Evolutionary conservation across 2,329 filamentous ascomycete species (phyloP).

Genomic region (Xylaria sp.): DNA sequence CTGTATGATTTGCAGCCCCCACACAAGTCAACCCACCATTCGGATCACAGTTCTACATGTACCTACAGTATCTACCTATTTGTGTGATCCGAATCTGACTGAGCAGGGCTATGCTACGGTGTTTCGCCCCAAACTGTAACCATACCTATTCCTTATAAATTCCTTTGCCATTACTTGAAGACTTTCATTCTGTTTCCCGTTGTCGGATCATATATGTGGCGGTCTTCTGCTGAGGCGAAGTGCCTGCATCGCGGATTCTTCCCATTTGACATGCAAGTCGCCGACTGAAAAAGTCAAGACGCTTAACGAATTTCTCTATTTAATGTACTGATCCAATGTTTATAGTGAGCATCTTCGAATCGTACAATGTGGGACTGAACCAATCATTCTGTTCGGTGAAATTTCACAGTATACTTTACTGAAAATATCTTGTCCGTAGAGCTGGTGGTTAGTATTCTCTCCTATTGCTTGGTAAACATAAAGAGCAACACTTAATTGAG

Average conservation of each 20-base stretch:
- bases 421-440: neutral
- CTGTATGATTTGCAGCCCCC: conserved; percentile 24
- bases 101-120: conserved; percentile 17
- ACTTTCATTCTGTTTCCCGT: neutral
- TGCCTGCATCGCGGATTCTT: conserved; percentile 27
- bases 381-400: neutral
- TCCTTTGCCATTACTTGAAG: conserved; percentile 10
- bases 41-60: too few species aligned
- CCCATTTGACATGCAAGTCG: neutral
- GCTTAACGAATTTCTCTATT: neutral
- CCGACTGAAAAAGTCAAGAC: neutral
- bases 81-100: conserved; percentile 10
- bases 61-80: neutral
- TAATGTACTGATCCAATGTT: neutral
- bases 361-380: conserved; percentile 2
- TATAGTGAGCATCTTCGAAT: neutral
- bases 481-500: conserved; percentile 3
- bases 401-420: neutral
- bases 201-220: conserved; percentile 15
- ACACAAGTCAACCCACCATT: conserved; percentile 3
- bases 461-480: neutral
- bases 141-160: neutral
- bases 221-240: conserved; percentile 20
- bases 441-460: neutral
- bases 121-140: conserved; percentile 25